Base-by-base conservation (phyloP, 1,284 basidiomycete genomes). In the Cutaneotrichosporon sp. region DNA sequence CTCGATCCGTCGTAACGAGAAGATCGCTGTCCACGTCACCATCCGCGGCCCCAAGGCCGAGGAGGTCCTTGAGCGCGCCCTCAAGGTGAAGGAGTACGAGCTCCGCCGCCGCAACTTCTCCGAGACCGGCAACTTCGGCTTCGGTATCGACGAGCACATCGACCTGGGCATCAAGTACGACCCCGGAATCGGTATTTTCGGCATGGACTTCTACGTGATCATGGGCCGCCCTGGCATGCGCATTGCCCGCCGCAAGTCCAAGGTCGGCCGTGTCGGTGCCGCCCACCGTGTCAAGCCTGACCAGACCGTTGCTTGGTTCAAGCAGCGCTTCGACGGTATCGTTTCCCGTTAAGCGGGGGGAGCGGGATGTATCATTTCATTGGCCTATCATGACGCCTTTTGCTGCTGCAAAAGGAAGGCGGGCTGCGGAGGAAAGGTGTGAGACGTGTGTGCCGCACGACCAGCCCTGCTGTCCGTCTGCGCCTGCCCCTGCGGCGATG, bases 61-160 rank as follows among this genome's bases (percentile, higher is more conserved):
- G 84, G 94, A 98, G 79, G 97, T 96, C 77, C 82, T 98, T 69
- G 96, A 98, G 82, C 91, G 96, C 73, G 94, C 92, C 49, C 83
- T 98, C 75, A 98, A 97, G 81, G 94, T 98, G 73, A 98, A 98
- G 85, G 94, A 98, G 81, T 98, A 98, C 83, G 94, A 99, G 81
- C 81, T 98, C 76, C 82, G 63, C 81, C 55, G 83, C 71, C 83
- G 84, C 77, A 97, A 97, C 86, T 97, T 97, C 81, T 57, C 90
- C 68, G 88, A 90, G 77, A 96, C 90, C 59, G 92, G 92, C 61
- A 96, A 97, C 87, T 97, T 97, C 76, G 92, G 92, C 66, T 97
- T 96, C 78, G 92, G 92, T 77, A 90, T 94, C 73, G 88, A 92
- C 78, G 92, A 97, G 80, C 94, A 98, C 81, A 98, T 98, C 77